Conservation (phyloP, 495 filamentous ascomycete genomes). For the Cudoniella acicularis region DNA sequence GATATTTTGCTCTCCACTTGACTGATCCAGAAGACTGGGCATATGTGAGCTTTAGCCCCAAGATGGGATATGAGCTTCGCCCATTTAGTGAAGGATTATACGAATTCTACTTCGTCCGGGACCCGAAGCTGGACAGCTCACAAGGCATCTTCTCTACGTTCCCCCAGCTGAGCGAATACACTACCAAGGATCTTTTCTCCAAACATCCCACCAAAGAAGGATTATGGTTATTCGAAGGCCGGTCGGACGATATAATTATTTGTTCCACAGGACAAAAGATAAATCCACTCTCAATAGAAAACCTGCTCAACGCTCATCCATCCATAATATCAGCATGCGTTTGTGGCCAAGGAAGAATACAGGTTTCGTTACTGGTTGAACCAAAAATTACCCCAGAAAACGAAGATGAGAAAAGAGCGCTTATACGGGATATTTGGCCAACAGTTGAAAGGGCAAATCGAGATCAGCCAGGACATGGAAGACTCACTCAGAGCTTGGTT, state of each 20-base stretch:
- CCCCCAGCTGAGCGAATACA: conserved; percentile 44
- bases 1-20: not conserved
- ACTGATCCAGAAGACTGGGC: not conserved
- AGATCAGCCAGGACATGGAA: not conserved
- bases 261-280: conserved; percentile 59
- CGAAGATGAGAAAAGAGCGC: not conserved
- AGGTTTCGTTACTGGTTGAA: not conserved
- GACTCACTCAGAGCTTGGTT: not conserved
- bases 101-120: conserved; percentile 12
- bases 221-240: conserved; percentile 4
- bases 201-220: conserved; percentile 29
- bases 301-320: conserved; percentile 40
- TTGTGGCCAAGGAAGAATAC: not conserved
- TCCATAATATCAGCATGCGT: not conserved
- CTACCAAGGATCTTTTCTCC: conserved; percentile 48
- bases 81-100: not conserved
- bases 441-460: not conserved
- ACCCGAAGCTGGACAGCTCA: not conserved
- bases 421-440: not conserved
- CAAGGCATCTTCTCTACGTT: conserved; percentile 52
- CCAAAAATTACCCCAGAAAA: not conserved
- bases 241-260: conserved; percentile 50
- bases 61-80: not conserved
- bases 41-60: not conserved
- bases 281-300: conserved; percentile 52